A percentile compares a stretch with the other conserved stretches of the same genome.
phyloP scores from a whole-genome alignment of 2,329 filamentous ascomycete genomes.

The Celoporthe dispersa region DNA sequence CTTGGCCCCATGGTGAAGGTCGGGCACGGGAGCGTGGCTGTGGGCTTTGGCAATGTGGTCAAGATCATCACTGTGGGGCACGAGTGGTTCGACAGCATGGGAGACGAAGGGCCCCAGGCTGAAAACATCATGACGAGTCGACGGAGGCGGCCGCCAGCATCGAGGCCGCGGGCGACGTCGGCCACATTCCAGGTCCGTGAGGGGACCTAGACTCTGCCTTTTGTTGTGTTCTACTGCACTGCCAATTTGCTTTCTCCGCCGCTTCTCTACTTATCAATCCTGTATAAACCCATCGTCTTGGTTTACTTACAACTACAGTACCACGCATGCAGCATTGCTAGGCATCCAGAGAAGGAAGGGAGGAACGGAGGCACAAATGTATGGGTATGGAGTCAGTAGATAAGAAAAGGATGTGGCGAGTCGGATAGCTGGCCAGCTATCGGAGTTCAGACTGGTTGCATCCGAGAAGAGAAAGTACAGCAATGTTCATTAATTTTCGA shows the following conservation, averaged over 20 bases:
- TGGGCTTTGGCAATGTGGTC: constrained; percentile 73
- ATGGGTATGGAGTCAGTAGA: not conserved
- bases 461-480: not conserved
- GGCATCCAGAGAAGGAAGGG: not conserved
- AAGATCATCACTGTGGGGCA: constrained; percentile 72
- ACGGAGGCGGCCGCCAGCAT: constrained; percentile 37
- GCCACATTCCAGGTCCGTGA: not conserved
- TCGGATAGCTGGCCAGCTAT: not conserved
- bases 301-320: not conserved
- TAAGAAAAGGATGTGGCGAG: not conserved
- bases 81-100: constrained; percentile 61
- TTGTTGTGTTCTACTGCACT: not conserved
- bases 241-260: not conserved
- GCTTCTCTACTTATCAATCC: not conserved
- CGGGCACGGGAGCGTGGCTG: constrained; percentile 67
- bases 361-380: not conserved
- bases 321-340: not conserved
- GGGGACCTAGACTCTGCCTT: not conserved
- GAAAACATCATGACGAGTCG: constrained; percentile 44
- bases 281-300: not conserved
- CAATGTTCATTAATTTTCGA: not conserved
- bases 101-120: constrained; percentile 38
- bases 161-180: constrained; percentile 36
- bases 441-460: not conserved
- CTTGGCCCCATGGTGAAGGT: constrained; percentile 68